Evolutionary conservation across 306 rosid genomes (phyloP).

Genomic region (Styphnolobium japonicum): DNA sequence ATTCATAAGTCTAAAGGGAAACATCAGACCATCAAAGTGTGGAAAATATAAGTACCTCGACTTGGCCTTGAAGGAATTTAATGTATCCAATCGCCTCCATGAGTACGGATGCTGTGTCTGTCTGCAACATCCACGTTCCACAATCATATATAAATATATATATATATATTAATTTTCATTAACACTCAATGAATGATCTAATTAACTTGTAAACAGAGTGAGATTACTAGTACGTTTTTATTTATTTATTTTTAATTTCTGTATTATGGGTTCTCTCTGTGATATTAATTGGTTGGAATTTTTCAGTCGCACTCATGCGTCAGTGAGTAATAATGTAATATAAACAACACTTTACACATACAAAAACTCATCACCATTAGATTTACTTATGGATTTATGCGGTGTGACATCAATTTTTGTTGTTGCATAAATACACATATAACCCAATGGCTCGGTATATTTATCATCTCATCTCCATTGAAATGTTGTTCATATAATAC

Average conservation of each 20-base stretch:
- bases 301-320: neutral
- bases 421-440: neutral
- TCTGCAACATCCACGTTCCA: slow-evolving; percentile 49
- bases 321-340: neutral
- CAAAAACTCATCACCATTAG: neutral
- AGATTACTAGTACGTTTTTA: neutral
- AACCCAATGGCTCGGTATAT: neutral
- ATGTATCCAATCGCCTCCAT: slow-evolving; percentile 72
- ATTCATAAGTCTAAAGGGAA: neutral
- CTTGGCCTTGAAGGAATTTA: slow-evolving; percentile 81
- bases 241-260: too few relatives aligned
- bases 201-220: neutral
- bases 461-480: neutral
- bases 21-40: neutral
- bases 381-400: neutral
- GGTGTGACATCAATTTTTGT: neutral
- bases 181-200: neutral
- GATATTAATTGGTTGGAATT: neutral
- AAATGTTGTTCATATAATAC: too few relatives aligned
- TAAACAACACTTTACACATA: neutral
- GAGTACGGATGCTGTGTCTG: slow-evolving; percentile 70
- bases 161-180: too few relatives aligned
- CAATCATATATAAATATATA: neutral
- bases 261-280: neutral
- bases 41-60: slow-evolving; percentile 54